Evolutionary conservation across 352 stramenopile species (phyloP), one percentile per base, ranked within the genome.

Genomic region (Pythium periplocum): DNA sequence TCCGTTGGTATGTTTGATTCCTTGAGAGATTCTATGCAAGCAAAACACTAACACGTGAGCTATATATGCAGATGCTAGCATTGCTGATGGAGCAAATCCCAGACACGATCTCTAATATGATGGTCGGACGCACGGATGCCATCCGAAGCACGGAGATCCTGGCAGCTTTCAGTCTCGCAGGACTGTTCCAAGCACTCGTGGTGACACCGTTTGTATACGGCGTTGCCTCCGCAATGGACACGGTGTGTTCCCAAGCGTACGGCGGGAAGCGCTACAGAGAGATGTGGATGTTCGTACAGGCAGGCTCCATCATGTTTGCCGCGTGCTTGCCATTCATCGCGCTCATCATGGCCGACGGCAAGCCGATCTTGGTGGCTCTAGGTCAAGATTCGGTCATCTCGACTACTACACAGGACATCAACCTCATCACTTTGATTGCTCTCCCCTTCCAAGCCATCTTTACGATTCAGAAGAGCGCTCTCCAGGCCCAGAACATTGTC

Each of bases 401-500:
- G 0, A 45, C 33, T 4, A 47, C 68, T 10, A 47, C 62, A 0
- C 54, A 54, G 9, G 51, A 63, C 12, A n/a, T 75, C 10, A 40
- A 73, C 30, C 30, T 46, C 7, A 26, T 67, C 30, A 36, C 51
- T 11, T 30, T 59, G 4, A 6, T 50, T 8, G 56, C 42, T 4
- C 43, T 73, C 5, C 69, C 69, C 5, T 52, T 68, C 30, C 41
- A 40, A 2, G 46, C 73, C 37, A 9, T 68, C n/a, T 75, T 61
- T 49, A 45, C 57, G 10, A 47, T 68, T 2, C 33, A 69, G 12
- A 62, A 66, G 47, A 73, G 63, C 44, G 57, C 53, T 6, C 64
- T 78, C 6, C 69, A 75, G 30, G 66, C 66, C 3, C 69, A 78
- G 47, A 68, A 69, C 45, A 61, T 75, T 12, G 57, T 63, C 17